A percentile compares a stretch with the other conserved stretches of the same genome.
Evolutionary conservation across 1,284 basidiomycete genomes (phyloP).

Genomic region (Ceratobasidium theobromae): DNA sequence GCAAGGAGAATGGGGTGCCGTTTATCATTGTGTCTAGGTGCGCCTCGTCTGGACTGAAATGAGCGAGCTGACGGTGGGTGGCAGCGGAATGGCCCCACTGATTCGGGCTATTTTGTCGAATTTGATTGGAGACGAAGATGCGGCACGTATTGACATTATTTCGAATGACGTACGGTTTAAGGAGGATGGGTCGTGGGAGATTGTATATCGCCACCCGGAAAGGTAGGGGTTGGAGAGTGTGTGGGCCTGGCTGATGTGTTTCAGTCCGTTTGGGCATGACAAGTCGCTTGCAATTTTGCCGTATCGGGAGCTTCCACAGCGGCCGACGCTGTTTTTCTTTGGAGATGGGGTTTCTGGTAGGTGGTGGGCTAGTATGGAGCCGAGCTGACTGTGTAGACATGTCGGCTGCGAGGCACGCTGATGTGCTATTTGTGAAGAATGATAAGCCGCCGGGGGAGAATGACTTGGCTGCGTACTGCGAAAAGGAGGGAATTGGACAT

Average conservation of each 20-base stretch:
- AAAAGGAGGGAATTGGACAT: slow-evolving; percentile 63
- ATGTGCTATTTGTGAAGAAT: slow-evolving; percentile 86
- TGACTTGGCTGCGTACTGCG: slow-evolving; percentile 81
- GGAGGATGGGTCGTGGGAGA: slow-evolving; percentile 75
- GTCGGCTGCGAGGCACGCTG: slow-evolving; percentile 85
- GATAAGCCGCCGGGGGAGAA: slow-evolving; percentile 75
- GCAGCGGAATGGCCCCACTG: slow-evolving; percentile 86
- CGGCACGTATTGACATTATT: slow-evolving; percentile 81
- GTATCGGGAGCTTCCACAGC: slow-evolving; percentile 67
- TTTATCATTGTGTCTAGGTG: slow-evolving; percentile 91
- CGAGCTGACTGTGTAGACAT: slow-evolving; percentile 57
- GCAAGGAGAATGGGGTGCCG: slow-evolving; percentile 73
- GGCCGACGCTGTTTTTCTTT: slow-evolving; percentile 89
- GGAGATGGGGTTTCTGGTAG: slow-evolving; percentile 90
- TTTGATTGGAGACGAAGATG: slow-evolving; percentile 71
- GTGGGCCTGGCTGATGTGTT: neutral
- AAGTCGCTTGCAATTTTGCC: slow-evolving; percentile 90
- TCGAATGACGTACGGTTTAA: slow-evolving; percentile 78
- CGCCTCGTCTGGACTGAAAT: slow-evolving; percentile 34
- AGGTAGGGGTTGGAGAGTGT: slow-evolving; percentile 49
- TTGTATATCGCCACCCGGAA: slow-evolving; percentile 85
- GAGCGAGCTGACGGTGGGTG: neutral
- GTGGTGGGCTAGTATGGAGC: slow-evolving; percentile 46
- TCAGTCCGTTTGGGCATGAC: slow-evolving; percentile 85
- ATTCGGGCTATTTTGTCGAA: slow-evolving; percentile 85